Base-by-base conservation (phyloP, 2,329 filamentous ascomycete species). In the Aspergillus jensenii region DNA sequence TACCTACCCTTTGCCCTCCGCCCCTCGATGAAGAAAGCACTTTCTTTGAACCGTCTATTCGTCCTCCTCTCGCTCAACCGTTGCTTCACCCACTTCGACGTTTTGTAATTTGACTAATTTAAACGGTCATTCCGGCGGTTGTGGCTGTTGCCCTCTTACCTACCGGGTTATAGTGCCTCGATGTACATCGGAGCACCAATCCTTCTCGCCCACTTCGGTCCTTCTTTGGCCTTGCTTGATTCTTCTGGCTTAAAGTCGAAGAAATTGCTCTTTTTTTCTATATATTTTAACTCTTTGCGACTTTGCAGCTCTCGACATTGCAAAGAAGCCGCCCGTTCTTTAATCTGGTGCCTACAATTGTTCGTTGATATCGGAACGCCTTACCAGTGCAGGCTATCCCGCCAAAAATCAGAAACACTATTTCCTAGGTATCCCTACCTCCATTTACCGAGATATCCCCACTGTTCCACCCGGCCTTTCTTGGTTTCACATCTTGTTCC, bases 11-110 rank as follows among this genome's bases (percentile, higher is more conserved):
- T 53, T 55, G 52, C 59, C 45, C 35, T 52, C 56, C 43, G 19
- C 48, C 40, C 51, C 51, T 57, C 53, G 46, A 58, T 59, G 50
- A 54, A 51, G 50, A 48, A 55, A 5, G 14, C 46, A 43, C 52
- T 19, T 33, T n/a, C 41, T 47, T 41, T 43, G 27, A 31, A 31
- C 9, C 3, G 27, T 56, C 27, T 31, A 41, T 35, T 23, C n/a
- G 3, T 40, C n/a, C 39, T 46, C 23, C n/a, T 37, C 27, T 53
- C 45, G 44, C 47, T 35, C 27, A 47, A 25, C 55, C 33, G 39
- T 45, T 59, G 31, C 48, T 48, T 45, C 55, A 53, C 14, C 37
- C 31, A 17, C 35, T 47, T 40, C 25, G 37, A 33, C 35, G 52
- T 17, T n/a, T n/a, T 46, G 45, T 43, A 21, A 52, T 55, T 59